Evolutionary conservation across 257 asterid species (phyloP).

Genomic region (Solanum piurae): DNA sequence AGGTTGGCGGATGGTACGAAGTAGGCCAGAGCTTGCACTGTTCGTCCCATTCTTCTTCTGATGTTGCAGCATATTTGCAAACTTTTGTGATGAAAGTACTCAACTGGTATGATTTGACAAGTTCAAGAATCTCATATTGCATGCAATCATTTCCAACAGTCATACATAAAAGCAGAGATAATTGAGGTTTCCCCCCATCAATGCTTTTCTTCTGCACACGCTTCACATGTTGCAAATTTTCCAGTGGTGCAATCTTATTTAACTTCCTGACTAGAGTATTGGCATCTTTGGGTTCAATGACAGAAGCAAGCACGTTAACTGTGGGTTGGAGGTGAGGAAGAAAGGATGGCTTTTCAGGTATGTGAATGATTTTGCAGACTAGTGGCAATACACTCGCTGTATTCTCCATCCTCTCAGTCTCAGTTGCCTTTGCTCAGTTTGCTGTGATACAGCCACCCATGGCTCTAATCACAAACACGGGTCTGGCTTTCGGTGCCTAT

Average conservation of each 20-base stretch:
- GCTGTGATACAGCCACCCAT: neutral
- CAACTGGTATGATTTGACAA: constrained; percentile 73
- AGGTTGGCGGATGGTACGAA: constrained; percentile 91
- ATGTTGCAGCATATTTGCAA: constrained; percentile 69
- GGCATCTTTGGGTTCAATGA: constrained; percentile 63
- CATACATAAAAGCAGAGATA: constrained; percentile 51
- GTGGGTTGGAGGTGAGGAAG: constrained; percentile 62
- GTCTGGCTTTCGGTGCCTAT: neutral
- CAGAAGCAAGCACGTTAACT: constrained; percentile 58
- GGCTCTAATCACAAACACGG: neutral
- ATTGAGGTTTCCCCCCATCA: constrained; percentile 56
- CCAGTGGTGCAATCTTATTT: constrained; percentile 69
- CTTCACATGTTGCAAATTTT: constrained; percentile 87
- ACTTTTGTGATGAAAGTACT: constrained; percentile 80
- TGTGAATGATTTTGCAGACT: constrained; percentile 47
- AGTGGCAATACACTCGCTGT: neutral
- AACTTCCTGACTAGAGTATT: constrained; percentile 67
- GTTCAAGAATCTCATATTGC: constrained; percentile 49
- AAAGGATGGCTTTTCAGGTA: constrained; percentile 52
- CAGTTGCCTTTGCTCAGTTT: neutral
- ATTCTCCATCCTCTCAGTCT: neutral
- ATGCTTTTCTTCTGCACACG: constrained; percentile 48
- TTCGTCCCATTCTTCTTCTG: constrained; percentile 96
- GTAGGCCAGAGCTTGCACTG: constrained; percentile 98
- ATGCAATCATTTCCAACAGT: constrained; percentile 31